Base-by-base conservation (phyloP, 2,329 filamentous ascomycete genomes). In the Fusarium nurragi region DNA sequence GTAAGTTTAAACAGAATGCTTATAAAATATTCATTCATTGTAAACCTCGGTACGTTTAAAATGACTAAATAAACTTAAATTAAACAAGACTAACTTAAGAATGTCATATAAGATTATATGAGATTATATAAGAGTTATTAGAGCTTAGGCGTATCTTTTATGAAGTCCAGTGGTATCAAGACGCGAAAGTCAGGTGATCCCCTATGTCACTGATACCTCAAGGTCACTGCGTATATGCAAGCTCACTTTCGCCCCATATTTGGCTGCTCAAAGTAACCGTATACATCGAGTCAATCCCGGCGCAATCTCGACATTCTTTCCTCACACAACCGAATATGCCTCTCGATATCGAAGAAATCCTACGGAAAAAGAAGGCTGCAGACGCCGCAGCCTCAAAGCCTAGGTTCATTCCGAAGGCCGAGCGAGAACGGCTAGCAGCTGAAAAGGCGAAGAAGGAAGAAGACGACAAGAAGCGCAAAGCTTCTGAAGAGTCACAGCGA, bases 361-460 rank as follows among this genome's bases (percentile, higher is more conserved):
- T 97, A 21, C 87, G 88, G 68, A 90, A 94, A 79, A 96, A 96
- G 83, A 92, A 91, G 74, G 92, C 92, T 62, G 90, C 91, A 25
- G 92, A 95, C 77, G 91, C 90, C 32, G 92, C 90, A 16, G 90
- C 92, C 11, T 86, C 92, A 53, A 97, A 95, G 83, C 93, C 93
- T 6, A 94, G 92, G 76, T 97, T 96, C 75, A 81, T 97, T 21
- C 90, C 91, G 6, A 95, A 91, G 80, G 90, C 90, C 28, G 86
- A 97, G 76, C 86, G 94, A 53, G 93, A 97, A 75, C 86, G 88
- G 60, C 78, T 96, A 23, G 93, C 92, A 26, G 82, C 92, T 16
- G 91, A 96, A 73, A 93, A 93, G 79, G 84, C 88, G 28, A 83
- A 86, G 74, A 92, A 93, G 79, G 85, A 90, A 41, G 83, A 86